Percentiles rank a stretch among this genome's conserved stretches.
Evolutionary conservation across 352 stramenopile species (phyloP).

Genomic region (Phytophthora idaei): DNA sequence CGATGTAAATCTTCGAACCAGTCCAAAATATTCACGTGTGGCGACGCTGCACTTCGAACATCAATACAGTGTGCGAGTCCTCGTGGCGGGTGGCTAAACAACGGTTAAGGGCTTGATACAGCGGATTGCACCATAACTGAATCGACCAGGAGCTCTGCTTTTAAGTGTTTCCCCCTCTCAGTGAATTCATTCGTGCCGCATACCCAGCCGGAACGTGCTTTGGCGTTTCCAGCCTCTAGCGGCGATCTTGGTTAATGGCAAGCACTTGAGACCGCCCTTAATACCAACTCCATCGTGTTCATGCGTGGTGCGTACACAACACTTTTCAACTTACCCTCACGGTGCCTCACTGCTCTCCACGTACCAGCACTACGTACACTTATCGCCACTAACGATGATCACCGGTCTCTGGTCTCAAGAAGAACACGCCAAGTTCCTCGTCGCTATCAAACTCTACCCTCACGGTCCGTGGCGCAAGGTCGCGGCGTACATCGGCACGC

Average conservation of each 20-base stretch:
- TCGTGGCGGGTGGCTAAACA: conserved; percentile 22
- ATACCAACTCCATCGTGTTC: not conserved
- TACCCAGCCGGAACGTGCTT: conserved; percentile 19
- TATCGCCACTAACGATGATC: conserved; percentile 18
- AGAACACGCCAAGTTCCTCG: conserved; percentile 67
- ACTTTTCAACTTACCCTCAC: conserved; percentile 29
- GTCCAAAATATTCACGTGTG: conserved; percentile 19
- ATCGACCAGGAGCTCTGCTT: conserved; percentile 12
- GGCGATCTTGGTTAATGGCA: conserved; percentile 25
- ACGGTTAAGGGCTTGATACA: conserved; percentile 14
- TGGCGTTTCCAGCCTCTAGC: conserved; percentile 19
- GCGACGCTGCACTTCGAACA: conserved; percentile 17
- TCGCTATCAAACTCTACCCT: conserved; percentile 55
- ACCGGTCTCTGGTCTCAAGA: conserved; percentile 59
- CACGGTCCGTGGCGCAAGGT: conserved; percentile 60
- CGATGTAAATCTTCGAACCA: conserved; percentile 16
- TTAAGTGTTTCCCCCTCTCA: conserved; percentile 15
- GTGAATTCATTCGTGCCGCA: conserved; percentile 29
- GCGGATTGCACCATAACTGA: conserved; percentile 33
- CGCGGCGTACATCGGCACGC: conserved; percentile 52
- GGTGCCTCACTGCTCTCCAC: conserved; percentile 15
- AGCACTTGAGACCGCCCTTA: conserved; percentile 23
- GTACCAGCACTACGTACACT: conserved; percentile 37
- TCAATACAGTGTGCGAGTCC: conserved; percentile 12
- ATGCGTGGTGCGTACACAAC: conserved; percentile 6